Percentiles rank a stretch among this genome's conserved stretches.
Conservation (phyloP, 495 filamentous ascomycete species). For the Oleoguttula mirabilis region DNA sequence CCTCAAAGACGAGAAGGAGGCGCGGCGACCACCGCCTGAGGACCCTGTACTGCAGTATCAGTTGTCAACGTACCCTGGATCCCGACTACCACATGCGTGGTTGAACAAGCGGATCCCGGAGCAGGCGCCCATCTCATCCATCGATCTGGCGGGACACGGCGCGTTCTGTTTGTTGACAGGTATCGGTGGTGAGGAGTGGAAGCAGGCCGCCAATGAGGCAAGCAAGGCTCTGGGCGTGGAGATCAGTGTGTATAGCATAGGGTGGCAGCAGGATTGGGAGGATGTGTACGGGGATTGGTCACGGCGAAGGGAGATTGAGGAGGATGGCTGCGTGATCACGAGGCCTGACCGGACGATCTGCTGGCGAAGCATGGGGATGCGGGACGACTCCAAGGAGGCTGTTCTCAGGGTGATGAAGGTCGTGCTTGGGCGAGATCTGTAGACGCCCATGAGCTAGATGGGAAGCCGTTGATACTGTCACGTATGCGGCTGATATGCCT, state of each 20-base stretch:
- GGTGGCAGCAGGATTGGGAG: constrained; percentile 38
- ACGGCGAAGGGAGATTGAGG: constrained; percentile 34
- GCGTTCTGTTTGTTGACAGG: constrained; percentile 39
- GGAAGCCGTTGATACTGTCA: too few species aligned
- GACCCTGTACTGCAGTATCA: constrained; percentile 30
- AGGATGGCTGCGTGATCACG: constrained; percentile 40
- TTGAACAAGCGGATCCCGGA: constrained; percentile 34
- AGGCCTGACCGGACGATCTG: constrained; percentile 40
- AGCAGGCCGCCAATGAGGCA: constrained; percentile 32
- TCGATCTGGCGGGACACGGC: constrained; percentile 42
- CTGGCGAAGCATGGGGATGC: constrained; percentile 27
- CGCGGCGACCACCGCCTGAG: background rate
- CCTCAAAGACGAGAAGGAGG: constrained; percentile 20
- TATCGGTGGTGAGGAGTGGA: constrained; percentile 40
- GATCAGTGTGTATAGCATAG: constrained; percentile 36
- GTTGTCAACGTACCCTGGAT: constrained; percentile 39
- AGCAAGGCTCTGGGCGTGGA: constrained; percentile 26
- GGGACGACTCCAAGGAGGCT: constrained; percentile 20
- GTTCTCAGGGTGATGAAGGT: constrained; percentile 23
- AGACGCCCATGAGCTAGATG: too few species aligned
- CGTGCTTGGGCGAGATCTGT: constrained; percentile 9
- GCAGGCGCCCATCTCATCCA: constrained; percentile 34
- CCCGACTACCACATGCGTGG: constrained; percentile 43
- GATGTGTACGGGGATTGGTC: constrained; percentile 45
- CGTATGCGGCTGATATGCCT: too few species aligned